Percentiles rank a stretch among this genome's conserved stretches.
phyloP scores from a whole-genome alignment of 192 early-diverging fungal genomes.

The Linderina pennispora region DNA sequence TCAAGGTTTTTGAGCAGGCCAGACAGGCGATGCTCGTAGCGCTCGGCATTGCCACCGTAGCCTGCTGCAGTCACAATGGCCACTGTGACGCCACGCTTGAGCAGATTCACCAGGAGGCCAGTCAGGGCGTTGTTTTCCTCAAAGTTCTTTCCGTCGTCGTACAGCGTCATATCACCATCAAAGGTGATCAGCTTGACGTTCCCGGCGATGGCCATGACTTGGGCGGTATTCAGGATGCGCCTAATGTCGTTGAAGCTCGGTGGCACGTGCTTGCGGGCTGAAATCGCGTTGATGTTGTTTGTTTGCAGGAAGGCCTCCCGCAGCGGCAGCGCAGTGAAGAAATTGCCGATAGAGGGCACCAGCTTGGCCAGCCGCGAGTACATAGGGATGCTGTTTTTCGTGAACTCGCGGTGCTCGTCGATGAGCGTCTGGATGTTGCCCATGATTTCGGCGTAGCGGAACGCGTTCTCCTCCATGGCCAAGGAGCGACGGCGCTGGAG shows the following conservation, averaged over 20 bases:
- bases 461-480: conserved; percentile 52
- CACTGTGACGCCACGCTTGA: conserved; percentile 59
- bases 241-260: conserved; percentile 92
- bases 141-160: conserved; percentile 84
- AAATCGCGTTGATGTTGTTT: conserved; percentile 63
- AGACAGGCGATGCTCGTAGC: conserved; percentile 72
- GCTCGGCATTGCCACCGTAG: conserved; percentile 60
- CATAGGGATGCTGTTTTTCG: conserved; percentile 15
- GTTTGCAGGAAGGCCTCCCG: conserved; percentile 62
- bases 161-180: conserved; percentile 93
- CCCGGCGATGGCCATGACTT: conserved; percentile 70
- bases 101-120: conserved; percentile 58
- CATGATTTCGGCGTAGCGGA: conserved; percentile 77
- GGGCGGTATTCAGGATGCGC: conserved; percentile 85
- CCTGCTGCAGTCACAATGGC: conserved; percentile 92
- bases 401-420: conserved; percentile 49
- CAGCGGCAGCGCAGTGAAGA: conserved; percentile 81
- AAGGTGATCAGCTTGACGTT: conserved; percentile 77
- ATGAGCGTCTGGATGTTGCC: conserved; percentile 73
- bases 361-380: conserved; percentile 72
- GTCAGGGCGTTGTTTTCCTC: conserved; percentile 61
- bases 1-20: conserved; percentile 69
- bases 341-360: conserved; percentile 74
- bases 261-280: conserved; percentile 74
- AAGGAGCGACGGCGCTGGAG: background rate